Evolutionary conservation across 1,139 yeast species (phyloP).

Genomic region (Candida smagusa): DNA sequence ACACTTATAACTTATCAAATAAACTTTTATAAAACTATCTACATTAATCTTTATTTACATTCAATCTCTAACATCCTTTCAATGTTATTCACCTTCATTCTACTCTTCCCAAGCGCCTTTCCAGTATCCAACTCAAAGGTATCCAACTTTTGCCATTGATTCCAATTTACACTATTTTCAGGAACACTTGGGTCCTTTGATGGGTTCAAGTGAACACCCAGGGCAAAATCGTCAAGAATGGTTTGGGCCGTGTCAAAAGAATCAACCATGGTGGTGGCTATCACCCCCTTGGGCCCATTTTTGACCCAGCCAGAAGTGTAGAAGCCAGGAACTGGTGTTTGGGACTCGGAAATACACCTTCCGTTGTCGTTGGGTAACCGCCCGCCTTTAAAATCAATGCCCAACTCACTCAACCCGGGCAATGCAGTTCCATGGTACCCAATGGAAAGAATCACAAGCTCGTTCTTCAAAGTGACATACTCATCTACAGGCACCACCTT

Average conservation of each 20-base stretch:
- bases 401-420: conserved; percentile 50
- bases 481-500: conserved; percentile 41
- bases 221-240: conserved; percentile 52
- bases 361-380: conserved; percentile 62
- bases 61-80: conserved; percentile 5
- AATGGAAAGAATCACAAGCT: conserved; percentile 75
- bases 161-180: conserved; percentile 50
- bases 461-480: conserved; percentile 42
- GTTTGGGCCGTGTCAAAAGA: conserved; percentile 71
- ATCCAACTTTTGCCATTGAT: conserved; percentile 67
- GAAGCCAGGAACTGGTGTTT: conserved; percentile 36
- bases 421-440: conserved; percentile 78
- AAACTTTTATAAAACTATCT: too few species aligned
- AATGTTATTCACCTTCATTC: conserved; percentile 50
- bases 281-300: conserved; percentile 86
- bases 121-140: conserved; percentile 53
- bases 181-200: conserved; percentile 8
- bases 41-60: too few species aligned
- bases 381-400: conserved; percentile 60
- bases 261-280: conserved; percentile 87
- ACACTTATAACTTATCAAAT: too few species aligned
- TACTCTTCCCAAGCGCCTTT: conserved; percentile 41
- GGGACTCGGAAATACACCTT: conserved; percentile 39
- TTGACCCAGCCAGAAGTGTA: conserved; percentile 94
- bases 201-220: conserved; percentile 33